Evolutionary conservation across 2,329 filamentous ascomycete genomes (phyloP).

Genomic region (Diplodia sapinea): DNA sequence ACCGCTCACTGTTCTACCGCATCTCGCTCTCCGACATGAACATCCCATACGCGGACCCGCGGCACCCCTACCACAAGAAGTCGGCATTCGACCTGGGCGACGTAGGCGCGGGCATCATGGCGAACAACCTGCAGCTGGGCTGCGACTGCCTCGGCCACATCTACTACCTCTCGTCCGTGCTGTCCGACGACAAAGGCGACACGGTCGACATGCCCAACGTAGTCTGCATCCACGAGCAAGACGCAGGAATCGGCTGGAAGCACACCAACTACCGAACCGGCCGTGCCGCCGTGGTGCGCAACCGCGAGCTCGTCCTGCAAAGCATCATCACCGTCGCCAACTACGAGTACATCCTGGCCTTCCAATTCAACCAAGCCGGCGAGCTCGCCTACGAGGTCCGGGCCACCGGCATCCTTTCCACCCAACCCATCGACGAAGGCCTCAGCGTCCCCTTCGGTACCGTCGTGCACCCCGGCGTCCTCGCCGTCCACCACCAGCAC

Average conservation of each 20-base stretch:
- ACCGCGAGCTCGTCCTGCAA: conserved; percentile 70
- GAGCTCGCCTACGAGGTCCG: conserved; percentile 71
- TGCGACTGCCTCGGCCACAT: conserved; percentile 75
- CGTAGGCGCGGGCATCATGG: conserved; percentile 68
- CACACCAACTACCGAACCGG: conserved; percentile 74
- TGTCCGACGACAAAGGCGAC: conserved; percentile 65
- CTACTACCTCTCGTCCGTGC: conserved; percentile 66
- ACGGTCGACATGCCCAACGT: conserved; percentile 67
- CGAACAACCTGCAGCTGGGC: conserved; percentile 71
- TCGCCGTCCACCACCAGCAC: conserved; percentile 76
- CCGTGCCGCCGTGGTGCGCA: conserved; percentile 66
- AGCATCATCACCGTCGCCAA: conserved; percentile 74
- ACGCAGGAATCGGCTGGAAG: conserved; percentile 72
- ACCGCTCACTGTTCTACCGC: conserved; percentile 70
- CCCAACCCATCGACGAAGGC: conserved; percentile 70
- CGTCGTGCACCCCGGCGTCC: conserved; percentile 70
- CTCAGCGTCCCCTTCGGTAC: conserved; percentile 70
- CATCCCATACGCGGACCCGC: conserved; percentile 67
- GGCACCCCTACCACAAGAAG: conserved; percentile 72
- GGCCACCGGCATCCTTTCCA: conserved; percentile 71
- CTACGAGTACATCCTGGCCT: conserved; percentile 76
- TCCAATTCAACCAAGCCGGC: conserved; percentile 73
- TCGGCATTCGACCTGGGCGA: conserved; percentile 74
- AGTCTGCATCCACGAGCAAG: conserved; percentile 73
- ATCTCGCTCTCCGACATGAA: conserved; percentile 72